Base-by-base conservation (phyloP, 371 early-diverging fungal species). In the Dichotomocladium elegans region DNA sequence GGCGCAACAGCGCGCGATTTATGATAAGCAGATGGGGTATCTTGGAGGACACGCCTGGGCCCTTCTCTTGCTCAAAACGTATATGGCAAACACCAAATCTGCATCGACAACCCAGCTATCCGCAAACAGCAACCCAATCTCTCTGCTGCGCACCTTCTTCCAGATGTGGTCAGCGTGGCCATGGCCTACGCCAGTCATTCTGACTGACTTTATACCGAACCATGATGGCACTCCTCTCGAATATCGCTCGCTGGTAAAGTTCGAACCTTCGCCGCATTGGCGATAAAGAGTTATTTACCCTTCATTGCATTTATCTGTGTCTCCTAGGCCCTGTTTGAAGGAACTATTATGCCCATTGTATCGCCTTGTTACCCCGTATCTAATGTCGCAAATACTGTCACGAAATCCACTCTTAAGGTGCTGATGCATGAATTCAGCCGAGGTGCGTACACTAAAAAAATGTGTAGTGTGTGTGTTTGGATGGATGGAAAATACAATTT, bases 281-380 rank as follows among this genome's bases (percentile, higher is more conserved):
- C n/a, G n/a, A n/a, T n/a, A n/a, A n/a, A n/a, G n/a, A n/a, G n/a
- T n/a, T n/a, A n/a, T n/a, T n/a, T n/a, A n/a, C n/a, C n/a, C n/a
- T n/a, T n/a, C n/a, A n/a, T n/a, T n/a, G n/a, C n/a, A n/a, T n/a
- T n/a, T n/a, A n/a, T n/a, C n/a, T n/a, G n/a, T n/a, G n/a, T n/a
- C 22, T 9, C 9, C 19, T 33, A 70, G 53, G 30, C 34, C 4
- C 58, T 62, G 8, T 71, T 71, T 34, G 46, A 61, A 4, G 27
- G 60, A 9, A 64, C 71, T 3, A 25, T 60, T 4, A 71, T 74
- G 69, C 67, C 75, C 1, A 71, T 74, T 26, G 55, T 74, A 2
- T 60, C 75, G 24, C 75, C 75, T 1, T 74, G 75, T 40, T 68
- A 71, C 27, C 71, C 68, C 6, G 69, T 68, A 1, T 37, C 47